phyloP scores from a whole-genome alignment of 73 alveolate species.

The Symbiodinium natans region DNA sequence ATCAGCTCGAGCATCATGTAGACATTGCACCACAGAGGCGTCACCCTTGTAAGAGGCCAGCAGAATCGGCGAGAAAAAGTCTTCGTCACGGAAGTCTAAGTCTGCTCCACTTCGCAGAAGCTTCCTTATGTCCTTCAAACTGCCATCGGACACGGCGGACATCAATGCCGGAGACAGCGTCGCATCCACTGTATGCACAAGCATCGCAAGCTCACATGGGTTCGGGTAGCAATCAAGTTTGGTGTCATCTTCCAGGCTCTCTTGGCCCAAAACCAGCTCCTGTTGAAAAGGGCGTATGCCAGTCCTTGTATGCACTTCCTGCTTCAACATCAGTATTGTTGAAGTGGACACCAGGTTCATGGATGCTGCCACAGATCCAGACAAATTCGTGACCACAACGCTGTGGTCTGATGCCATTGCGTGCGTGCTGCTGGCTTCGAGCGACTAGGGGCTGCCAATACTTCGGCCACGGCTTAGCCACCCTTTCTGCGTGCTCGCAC shows the following conservation, averaged over 20 bases:
- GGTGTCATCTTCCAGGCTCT: not conserved
- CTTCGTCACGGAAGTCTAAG: not conserved
- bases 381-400: not conserved
- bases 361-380: not conserved
- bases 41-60: not conserved
- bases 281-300: constrained; percentile 3
- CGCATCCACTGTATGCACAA: not conserved
- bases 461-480: too few relatives aligned
- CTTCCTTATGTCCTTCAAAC: not conserved
- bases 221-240: not conserved
- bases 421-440: not conserved
- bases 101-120: not conserved
- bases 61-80: not conserved
- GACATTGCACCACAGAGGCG: not conserved
- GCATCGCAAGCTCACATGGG: not conserved
- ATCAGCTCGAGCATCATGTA: not conserved
- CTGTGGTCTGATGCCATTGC: not conserved
- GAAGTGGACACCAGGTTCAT: not conserved
- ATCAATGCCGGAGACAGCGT: not conserved
- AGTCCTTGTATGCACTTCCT: not conserved
- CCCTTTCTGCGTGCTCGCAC: too few relatives aligned
- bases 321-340: not conserved
- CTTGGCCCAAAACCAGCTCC: not conserved
- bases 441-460: not conserved
- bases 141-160: not conserved